Conservation (phyloP, 2,329 filamentous ascomycete genomes). For the Chaetomiaceae sp. region DNA sequence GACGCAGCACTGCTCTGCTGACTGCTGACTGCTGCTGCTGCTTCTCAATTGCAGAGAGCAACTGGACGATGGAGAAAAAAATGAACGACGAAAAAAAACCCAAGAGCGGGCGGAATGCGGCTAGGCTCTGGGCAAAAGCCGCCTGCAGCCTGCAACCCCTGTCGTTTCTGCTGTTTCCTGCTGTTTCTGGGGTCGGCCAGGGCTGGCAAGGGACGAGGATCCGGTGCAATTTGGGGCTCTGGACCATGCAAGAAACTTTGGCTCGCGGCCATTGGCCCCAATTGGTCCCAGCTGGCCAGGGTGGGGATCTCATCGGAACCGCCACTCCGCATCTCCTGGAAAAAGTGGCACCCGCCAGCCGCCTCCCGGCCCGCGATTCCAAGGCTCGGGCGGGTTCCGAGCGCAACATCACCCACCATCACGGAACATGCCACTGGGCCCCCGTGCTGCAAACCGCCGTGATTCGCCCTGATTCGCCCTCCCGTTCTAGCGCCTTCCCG, state of each 20-base stretch:
- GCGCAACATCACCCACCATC: neutral
- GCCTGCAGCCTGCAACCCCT: neutral
- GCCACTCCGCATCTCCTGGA: constrained; percentile 29
- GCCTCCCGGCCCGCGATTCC: constrained; percentile 29
- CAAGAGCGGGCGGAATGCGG: constrained; percentile 9
- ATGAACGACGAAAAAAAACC: neutral
- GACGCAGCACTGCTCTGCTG: too few relatives aligned
- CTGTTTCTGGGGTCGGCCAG: neutral
- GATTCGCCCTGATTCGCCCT: too few relatives aligned
- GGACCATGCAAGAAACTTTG: constrained; percentile 21
- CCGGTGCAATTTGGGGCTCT: constrained; percentile 24
- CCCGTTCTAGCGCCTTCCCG: constrained; percentile 2
- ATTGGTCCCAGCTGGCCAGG: constrained; percentile 19
- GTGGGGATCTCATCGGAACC: constrained; percentile 24
- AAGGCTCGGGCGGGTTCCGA: constrained; percentile 16
- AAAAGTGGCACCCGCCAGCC: constrained; percentile 25
- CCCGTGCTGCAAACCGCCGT: constrained; percentile 1
- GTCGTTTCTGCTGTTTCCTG: neutral
- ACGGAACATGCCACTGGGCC: constrained; percentile 1
- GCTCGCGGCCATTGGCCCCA: too few relatives aligned
- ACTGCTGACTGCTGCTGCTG: too few relatives aligned
- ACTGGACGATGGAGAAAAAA: too few relatives aligned
- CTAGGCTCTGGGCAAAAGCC: neutral
- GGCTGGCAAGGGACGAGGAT: constrained; percentile 18
- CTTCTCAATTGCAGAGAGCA: too few relatives aligned